These are phyloP conservation scores for Mycena rebaudengoi DNA, from an alignment of 768 basidiomycete genomes.

Conservation along the genomic window DNA sequence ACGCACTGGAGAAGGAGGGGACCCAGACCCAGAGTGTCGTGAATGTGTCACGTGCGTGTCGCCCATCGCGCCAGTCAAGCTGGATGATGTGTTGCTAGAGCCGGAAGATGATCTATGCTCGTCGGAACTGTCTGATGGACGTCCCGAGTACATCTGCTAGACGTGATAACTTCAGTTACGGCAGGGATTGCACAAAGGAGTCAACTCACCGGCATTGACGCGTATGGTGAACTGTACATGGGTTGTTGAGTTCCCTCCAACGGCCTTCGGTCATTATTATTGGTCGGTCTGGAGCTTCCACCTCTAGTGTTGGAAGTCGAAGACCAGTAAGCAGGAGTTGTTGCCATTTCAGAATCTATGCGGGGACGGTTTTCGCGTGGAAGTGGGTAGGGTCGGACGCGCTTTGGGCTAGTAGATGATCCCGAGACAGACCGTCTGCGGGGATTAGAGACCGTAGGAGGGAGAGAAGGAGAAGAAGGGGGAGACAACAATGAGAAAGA, in stretches of 20 bases:
- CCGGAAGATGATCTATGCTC: constrained; percentile 45
- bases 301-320: constrained; percentile 40
- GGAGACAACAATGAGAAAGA: constrained; percentile 46
- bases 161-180: constrained; percentile 28
- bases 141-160: constrained; percentile 39
- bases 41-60: constrained; percentile 49
- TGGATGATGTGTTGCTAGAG: constrained; percentile 56
- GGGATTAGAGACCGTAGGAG: constrained; percentile 32
- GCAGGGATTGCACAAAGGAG: constrained; percentile 17
- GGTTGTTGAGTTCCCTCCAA: constrained; percentile 48
- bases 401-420: constrained; percentile 44
- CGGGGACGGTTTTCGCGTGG: constrained; percentile 38
- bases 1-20: constrained; percentile 29
- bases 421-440: constrained; percentile 42
- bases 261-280: constrained; percentile 39
- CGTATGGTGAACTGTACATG: constrained; percentile 29
- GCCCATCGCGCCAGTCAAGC: constrained; percentile 71
- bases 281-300: constrained; percentile 41
- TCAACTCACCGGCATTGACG: constrained; percentile 46
- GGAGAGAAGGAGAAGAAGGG: constrained; percentile 32
- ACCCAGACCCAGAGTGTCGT: constrained; percentile 34
- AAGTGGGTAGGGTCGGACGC: constrained; percentile 48
- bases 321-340: constrained; percentile 41
- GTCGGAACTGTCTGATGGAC: constrained; percentile 35
- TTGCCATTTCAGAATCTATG: constrained; percentile 47